Conservation (phyloP, 2,329 filamentous ascomycete genomes). For the Cylindrodendrum hubeiense region DNA sequence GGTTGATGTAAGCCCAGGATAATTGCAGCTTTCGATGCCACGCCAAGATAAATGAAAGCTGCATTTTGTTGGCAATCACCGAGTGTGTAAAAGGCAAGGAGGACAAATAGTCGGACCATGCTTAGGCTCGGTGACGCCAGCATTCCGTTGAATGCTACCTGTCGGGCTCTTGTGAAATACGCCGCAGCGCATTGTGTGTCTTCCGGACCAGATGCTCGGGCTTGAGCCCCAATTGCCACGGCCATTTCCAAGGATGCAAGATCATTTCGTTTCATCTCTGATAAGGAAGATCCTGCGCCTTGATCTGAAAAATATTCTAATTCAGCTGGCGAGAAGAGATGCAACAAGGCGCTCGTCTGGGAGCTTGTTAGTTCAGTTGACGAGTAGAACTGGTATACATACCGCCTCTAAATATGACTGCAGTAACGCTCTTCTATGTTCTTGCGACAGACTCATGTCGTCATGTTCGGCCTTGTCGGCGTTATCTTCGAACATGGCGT, state of each 20-base stretch:
- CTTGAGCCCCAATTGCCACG: conserved; percentile 65
- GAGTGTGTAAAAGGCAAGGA: conserved; percentile 69
- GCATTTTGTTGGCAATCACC: conserved; percentile 67
- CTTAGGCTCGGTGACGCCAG: conserved; percentile 64
- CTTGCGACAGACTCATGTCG: not conserved
- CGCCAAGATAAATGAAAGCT: conserved; percentile 69
- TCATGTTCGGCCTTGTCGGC: not conserved
- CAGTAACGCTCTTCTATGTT: conserved; percentile 1
- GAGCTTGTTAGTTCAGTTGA: conserved; percentile 3
- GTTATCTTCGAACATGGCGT: not conserved
- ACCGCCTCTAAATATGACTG: conserved; percentile 29
- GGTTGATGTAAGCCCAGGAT: conserved; percentile 61
- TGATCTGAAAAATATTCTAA: conserved; percentile 3
- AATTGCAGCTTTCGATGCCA: conserved; percentile 64
- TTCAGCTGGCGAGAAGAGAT: conserved; percentile 24
- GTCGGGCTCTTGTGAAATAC: conserved; percentile 59
- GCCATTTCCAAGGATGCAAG: conserved; percentile 29
- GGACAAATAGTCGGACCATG: conserved; percentile 61
- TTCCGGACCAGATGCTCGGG: conserved; percentile 18
- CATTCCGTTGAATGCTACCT: conserved; percentile 61
- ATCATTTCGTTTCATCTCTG: conserved; percentile 7
- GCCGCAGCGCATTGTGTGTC: conserved; percentile 44
- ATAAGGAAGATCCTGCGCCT: not conserved
- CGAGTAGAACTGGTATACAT: not conserved
- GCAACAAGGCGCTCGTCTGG: conserved; percentile 26